Percentiles rank a stretch among this genome's conserved stretches.
phyloP scores from a whole-genome alignment of 139 green algal genomes.

The Deuterostichococcus epilithicus region DNA sequence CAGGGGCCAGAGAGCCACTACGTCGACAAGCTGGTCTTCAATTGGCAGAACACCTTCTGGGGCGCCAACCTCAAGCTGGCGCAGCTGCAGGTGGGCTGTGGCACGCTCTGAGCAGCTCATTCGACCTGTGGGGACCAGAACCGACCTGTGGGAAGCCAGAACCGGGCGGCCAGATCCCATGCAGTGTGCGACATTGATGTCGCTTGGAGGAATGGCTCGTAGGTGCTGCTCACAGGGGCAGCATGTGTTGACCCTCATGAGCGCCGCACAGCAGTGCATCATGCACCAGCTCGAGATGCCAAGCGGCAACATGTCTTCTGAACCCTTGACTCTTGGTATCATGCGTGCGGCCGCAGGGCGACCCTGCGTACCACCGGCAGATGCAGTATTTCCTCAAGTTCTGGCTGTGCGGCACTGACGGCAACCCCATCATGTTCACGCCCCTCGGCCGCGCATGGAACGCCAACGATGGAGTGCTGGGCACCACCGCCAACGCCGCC shows the following conservation, averaged over 20 bases:
- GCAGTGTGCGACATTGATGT: no score
- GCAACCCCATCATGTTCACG: conserved; percentile 39
- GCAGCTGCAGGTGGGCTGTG: conserved; percentile 12
- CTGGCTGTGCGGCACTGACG: conserved; percentile 46
- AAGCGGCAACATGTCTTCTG: no score
- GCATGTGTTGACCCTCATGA: no score
- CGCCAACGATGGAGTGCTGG: conserved; percentile 25
- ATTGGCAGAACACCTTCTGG: conserved; percentile 61
- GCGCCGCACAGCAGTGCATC: no score
- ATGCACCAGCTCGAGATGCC: no score
- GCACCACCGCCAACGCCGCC: conserved; percentile 55
- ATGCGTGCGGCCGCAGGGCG: not conserved
- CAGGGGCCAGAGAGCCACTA: conserved; percentile 16
- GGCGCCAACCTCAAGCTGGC: conserved; percentile 48
- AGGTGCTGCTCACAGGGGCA: no score
- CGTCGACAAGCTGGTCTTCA: conserved; percentile 28
- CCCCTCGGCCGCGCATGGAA: conserved; percentile 44
- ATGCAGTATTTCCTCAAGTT: conserved; percentile 32
- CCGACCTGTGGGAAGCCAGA: no score
- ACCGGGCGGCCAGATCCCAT: no score
- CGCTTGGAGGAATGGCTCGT: no score
- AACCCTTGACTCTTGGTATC: no score
- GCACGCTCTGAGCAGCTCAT: no score
- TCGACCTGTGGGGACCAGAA: no score
- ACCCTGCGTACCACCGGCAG: conserved; percentile 27